Base-by-base conservation (phyloP, 2,329 filamentous ascomycete genomes). In the Lasiodiplodia hormozganensis region DNA sequence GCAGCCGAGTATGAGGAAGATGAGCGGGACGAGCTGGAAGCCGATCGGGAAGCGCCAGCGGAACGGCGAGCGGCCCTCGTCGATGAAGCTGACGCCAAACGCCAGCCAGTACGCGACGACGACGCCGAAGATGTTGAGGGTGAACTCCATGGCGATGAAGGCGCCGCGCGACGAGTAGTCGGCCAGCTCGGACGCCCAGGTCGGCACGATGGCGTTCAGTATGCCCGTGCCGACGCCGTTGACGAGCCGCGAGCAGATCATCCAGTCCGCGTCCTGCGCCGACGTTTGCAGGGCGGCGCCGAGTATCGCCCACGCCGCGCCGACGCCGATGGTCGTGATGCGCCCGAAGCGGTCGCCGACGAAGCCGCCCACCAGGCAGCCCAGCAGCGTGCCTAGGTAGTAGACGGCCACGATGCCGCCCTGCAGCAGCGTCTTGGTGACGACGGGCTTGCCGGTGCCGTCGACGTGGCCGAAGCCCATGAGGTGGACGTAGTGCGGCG, bases 141-240 rank as follows among this genome's bases (percentile, higher is more conserved):
- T 92, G 70, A 93, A 92, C 73, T 92, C 90, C 66, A 91, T 88
- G 10, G 89, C 88, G 68, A 92, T 87, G 70, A 91, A 91, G 56
- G 88, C 85, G 6, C 91, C 91, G 47, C 91, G 85, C 2, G 87
- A 89, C 0, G 86, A 90, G 73, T 92, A 88, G 47, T 90, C 86
- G 0, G 89, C 87, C 0, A 88, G 90, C 77, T 92, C 90, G 0
- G 90, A 90, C 0, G 89, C 89, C 89, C 89, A 92, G 3, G 91
- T 89, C 0, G 90, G 90, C 0, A 90, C 86, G 70, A 92, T 91
- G 10, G 89, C 87, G 73, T 91, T 92, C 43, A 92, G 76, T 62
- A 92, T 88, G 31, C 90, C 90, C 2, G 89, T 92, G 3, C 90
- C 90, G 54, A 89, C 86, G 5, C 89, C 88, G 67, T 89, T 90